A percentile compares a stretch with the other conserved stretches of the same genome.
phyloP scores from a whole-genome alignment of 768 basidiomycete genomes.

The Melanogaster broomeanus region DNA sequence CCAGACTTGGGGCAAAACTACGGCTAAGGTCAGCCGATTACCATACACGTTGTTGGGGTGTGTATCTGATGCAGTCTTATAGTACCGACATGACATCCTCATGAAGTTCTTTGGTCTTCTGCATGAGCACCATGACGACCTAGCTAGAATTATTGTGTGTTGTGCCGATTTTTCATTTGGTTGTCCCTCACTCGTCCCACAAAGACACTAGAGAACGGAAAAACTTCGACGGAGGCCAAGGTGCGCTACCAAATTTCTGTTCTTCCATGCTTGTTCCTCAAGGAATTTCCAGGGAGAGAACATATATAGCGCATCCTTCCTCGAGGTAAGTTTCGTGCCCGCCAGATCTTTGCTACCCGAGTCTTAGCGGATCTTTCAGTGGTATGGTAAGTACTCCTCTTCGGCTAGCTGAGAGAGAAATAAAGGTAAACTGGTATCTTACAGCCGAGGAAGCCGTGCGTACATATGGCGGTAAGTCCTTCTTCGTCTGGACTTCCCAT shows the following conservation, averaged over 20 bases:
- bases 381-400: slow-evolving; percentile 62
- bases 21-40: slow-evolving; percentile 66
- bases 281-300: slow-evolving; percentile 64
- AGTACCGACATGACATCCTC: slow-evolving; percentile 84
- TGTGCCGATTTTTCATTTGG: background rate
- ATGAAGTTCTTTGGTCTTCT: slow-evolving; percentile 78
- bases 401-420: background rate
- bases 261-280: background rate
- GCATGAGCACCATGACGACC: slow-evolving; percentile 83
- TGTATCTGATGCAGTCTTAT: background rate
- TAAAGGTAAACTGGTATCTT: slow-evolving; percentile 7
- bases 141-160: slow-evolving; percentile 82
- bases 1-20: slow-evolving; percentile 83
- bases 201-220: slow-evolving; percentile 95
- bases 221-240: slow-evolving; percentile 82
- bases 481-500: background rate
- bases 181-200: slow-evolving; percentile 7
- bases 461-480: slow-evolving; percentile 75
- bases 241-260: slow-evolving; percentile 36
- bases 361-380: slow-evolving; percentile 43
- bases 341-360: background rate
- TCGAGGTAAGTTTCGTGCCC: slow-evolving; percentile 57
- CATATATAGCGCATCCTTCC: slow-evolving; percentile 79
- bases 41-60: background rate
- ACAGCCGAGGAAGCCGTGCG: slow-evolving; percentile 90